These are phyloP conservation scores for Colletotrichum australisinense DNA, from an alignment of 2,329 filamentous ascomycete species.

Conservation along the genomic window DNA sequence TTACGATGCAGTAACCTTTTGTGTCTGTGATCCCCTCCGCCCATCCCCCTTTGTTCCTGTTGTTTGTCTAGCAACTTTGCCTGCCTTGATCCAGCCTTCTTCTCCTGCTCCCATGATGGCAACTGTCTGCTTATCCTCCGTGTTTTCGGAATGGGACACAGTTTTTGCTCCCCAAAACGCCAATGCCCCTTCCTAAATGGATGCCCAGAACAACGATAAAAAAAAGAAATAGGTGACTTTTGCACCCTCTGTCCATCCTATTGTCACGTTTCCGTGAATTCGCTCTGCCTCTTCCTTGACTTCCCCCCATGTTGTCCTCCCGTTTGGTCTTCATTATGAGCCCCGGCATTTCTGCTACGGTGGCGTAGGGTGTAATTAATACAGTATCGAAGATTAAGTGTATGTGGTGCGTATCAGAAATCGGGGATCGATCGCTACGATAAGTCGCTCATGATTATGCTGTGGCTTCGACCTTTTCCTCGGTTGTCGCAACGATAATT, in stretches of 20 bases:
- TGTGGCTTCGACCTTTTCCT: background rate
- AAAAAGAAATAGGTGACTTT: background rate
- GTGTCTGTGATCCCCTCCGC: background rate
- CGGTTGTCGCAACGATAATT: background rate
- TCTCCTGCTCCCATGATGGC: background rate
- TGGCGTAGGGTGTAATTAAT: slow-evolving; percentile 24
- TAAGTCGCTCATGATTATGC: background rate
- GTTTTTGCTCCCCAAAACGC: slow-evolving; percentile 35
- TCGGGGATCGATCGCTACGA: background rate
- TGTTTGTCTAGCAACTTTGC: slow-evolving; percentile 9
- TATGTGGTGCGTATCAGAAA: background rate
- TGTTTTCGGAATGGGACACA: background rate
- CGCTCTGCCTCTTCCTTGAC: background rate
- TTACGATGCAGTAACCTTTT: slow-evolving; percentile 9
- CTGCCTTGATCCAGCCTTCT: background rate
- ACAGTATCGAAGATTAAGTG: slow-evolving; percentile 30
- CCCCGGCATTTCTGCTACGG: slow-evolving; percentile 1
- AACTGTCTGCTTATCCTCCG: background rate
- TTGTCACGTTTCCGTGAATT: background rate
- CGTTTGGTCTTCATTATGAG: slow-evolving; percentile 22
- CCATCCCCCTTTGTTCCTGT: background rate
- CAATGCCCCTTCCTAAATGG: background rate
- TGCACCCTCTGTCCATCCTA: slow-evolving; percentile 6
- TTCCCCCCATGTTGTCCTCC: background rate
- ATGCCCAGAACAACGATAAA: background rate